Percentiles rank a stretch among this genome's conserved stretches.
Conservation (phyloP, 306 rosid species). For the Citrullus amarus region DNA sequence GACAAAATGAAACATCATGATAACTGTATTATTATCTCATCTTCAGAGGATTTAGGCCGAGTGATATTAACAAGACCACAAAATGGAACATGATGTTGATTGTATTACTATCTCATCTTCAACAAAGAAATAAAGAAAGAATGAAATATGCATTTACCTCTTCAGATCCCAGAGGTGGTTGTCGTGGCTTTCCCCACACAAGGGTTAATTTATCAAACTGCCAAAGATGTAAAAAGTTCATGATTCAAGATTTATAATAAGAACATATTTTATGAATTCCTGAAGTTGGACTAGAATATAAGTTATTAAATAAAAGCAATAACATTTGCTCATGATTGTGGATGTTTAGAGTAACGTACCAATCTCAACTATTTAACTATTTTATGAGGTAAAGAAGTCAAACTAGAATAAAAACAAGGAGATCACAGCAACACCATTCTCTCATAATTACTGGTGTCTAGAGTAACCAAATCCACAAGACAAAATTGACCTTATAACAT, state of each 20-base stretch:
- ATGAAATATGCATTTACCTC: constrained; percentile 50
- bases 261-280: neutral
- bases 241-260: neutral
- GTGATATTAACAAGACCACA: neutral
- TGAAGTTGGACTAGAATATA: neutral
- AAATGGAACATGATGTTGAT: neutral
- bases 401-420: neutral
- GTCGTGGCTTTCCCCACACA: constrained; percentile 93
- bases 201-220: constrained; percentile 67
- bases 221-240: constrained; percentile 12
- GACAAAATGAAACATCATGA: neutral
- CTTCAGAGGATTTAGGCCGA: neutral
- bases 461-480: neutral
- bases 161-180: constrained; percentile 58
- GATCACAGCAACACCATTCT: neutral
- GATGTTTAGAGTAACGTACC: neutral
- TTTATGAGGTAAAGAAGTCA: neutral
- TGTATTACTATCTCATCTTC: neutral
- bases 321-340: neutral
- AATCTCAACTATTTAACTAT: neutral
- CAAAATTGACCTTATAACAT: neutral
- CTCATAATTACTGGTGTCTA: neutral
- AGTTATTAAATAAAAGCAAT: neutral
- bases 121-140: neutral
- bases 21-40: neutral